Conservation (phyloP, 2,329 filamentous ascomycete species). For the Fusarium neocosmosporiellum region DNA sequence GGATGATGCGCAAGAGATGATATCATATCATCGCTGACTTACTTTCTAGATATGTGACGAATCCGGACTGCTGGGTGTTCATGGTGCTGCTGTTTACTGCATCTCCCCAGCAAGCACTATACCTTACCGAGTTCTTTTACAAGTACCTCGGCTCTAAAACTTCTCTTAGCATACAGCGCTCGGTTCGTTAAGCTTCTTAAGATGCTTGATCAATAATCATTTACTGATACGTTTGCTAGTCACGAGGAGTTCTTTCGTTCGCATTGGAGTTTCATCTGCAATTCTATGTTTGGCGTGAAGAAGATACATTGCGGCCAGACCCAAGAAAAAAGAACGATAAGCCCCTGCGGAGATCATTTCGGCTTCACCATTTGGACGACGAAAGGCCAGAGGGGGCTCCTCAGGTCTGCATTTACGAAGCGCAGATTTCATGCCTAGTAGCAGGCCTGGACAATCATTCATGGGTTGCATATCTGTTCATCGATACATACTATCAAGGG, state of each 20-base stretch:
- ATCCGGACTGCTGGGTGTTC: neutral
- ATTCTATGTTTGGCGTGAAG: constrained; percentile 8
- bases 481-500: neutral
- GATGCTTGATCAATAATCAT: neutral
- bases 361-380: neutral
- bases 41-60: neutral
- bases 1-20: rapidly evolving
- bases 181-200: neutral
- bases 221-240: neutral
- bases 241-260: neutral
- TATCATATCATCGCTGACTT: neutral
- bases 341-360: neutral
- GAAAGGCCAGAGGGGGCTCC: rapidly evolving
- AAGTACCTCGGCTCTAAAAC: constrained; percentile 1
- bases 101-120: neutral
- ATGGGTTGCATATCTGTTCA: neutral
- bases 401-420: neutral
- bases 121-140: constrained; percentile 2
- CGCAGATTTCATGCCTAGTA: neutral
- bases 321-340: neutral
- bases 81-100: neutral
- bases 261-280: constrained; percentile 1
- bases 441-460: constrained; percentile 1
- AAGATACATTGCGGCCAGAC: neutral
- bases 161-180: neutral